Base-by-base conservation (phyloP, 106 monocot species). In the Iris macrosiphon region DNA sequence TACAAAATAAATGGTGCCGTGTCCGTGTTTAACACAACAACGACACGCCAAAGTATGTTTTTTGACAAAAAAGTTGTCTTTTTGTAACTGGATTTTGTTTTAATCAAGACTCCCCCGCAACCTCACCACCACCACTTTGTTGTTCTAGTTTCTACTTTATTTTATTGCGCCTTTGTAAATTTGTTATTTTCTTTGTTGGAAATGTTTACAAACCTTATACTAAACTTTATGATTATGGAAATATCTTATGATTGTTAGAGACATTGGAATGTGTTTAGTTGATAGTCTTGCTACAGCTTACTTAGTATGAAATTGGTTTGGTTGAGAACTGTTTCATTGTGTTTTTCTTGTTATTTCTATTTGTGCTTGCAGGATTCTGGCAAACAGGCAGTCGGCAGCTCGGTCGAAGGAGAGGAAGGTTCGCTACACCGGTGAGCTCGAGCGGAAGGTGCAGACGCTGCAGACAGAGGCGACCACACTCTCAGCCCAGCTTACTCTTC, bases 381-480 rank as follows among this genome's bases (percentile, higher is more conserved):
- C 75, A 34, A 75, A 75, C 27, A 62, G 75, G 41, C 75, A 75
- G 68, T 75, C 75, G 29, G 75, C 75, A 16, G 75, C 68, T 41
- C 61, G 75, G 18, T 75, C 75, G 2, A 75, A 75, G 62, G 75
- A 75, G 62, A 60, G 75, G 49, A 75, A 75, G 62, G 62, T 75
- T 63, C 61, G 61, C 1, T 75, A 75, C 24, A 68, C 75, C 0
- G 29, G 67, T 24, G 75, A 75, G 34, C 75, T 75, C 18, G 75
- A 75, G 19, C 20, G 68, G 31, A 75, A 68, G 27, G 75, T 75
- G 47, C 75, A 68, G 33, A 75, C 62, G 19, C 61, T 75, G 40
- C 68, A 67, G 35, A 60, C 73, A 18, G 73, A 74, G 47, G 66
- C 73, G 7, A 74, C 73, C 16, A 61, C 73, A 23, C 62, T 75